These are phyloP conservation scores for Begonia masoniana DNA, from an alignment of 306 rosid species.

Conservation along the genomic window DNA sequence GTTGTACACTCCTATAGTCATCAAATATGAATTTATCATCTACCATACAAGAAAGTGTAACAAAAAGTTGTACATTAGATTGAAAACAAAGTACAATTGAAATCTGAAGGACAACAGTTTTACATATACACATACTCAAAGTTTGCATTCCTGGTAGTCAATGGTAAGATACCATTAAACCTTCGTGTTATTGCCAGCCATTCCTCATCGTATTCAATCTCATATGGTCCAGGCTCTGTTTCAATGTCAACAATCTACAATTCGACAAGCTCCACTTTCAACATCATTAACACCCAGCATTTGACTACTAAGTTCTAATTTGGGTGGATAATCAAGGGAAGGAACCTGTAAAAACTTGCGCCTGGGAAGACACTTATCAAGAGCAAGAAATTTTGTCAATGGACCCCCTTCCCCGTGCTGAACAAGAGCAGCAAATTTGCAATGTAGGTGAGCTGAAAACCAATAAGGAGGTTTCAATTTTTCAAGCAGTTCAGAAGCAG, in stretches of 20 bases:
- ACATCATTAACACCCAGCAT: neutral
- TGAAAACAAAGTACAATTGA: neutral
- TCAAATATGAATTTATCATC: conserved; percentile 12
- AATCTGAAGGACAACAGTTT: conserved; percentile 8
- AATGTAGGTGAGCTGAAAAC: conserved; percentile 96
- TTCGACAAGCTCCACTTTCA: conserved; percentile 11
- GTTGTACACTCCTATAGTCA: conserved; percentile 28
- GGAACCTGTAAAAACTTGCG: conserved; percentile 80
- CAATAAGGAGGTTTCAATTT: conserved; percentile 75
- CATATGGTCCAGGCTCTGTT: conserved; percentile 68
- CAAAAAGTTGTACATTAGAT: neutral
- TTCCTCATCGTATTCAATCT: conserved; percentile 84
- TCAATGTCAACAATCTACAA: conserved; percentile 67
- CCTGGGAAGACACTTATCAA: conserved; percentile 75
- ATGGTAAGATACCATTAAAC: conserved; percentile 65
- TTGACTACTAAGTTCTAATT: neutral
- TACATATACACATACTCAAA: conserved; percentile 40
- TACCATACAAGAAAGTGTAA: neutral
- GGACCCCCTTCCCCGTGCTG: conserved; percentile 89
- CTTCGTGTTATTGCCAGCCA: conserved; percentile 83
- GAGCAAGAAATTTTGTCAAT: conserved; percentile 84
- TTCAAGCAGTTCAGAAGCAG: conserved; percentile 73
- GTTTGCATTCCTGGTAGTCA: conserved; percentile 40
- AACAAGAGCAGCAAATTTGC: conserved; percentile 90
- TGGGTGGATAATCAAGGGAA: conserved; percentile 1